phyloP scores from a whole-genome alignment of 2,329 filamentous ascomycete genomes.

The Sclerotinia minor region DNA sequence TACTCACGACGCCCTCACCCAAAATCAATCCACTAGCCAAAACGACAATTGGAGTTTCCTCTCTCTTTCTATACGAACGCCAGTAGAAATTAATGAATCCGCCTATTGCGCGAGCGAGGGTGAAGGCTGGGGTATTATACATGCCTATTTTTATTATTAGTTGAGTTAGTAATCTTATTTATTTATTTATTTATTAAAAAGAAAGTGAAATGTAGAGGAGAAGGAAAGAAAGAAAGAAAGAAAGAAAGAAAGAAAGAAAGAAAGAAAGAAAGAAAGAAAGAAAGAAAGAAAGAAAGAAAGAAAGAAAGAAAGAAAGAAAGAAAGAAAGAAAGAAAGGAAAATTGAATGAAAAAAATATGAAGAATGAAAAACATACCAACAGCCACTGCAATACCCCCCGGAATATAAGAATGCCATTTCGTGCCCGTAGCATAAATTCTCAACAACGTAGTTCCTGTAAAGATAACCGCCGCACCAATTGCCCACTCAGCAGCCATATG shows the following conservation, averaged over 20 bases:
- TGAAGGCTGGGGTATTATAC: constrained; percentile 97
- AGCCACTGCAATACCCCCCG: constrained; percentile 92
- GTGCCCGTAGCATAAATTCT: constrained; percentile 58
- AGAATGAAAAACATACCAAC: constrained; percentile 62
- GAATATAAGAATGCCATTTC: constrained; percentile 73
- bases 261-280: no score
- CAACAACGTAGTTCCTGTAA: constrained; percentile 67
- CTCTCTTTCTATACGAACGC: constrained; percentile 53
- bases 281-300: not conserved
- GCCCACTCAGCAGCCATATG: constrained; percentile 81
- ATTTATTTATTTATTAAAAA: not conserved
- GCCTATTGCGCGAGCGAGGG: constrained; percentile 80
- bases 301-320: no score
- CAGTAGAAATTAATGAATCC: constrained; percentile 79
- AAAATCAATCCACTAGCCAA: constrained; percentile 87
- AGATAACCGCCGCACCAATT: constrained; percentile 70
- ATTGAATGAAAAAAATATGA: constrained; percentile 46
- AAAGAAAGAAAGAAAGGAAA: constrained; percentile 12
- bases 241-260: constrained; percentile 17
- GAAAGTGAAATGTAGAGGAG: not conserved
- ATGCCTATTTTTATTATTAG: constrained; percentile 62
- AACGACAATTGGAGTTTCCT: constrained; percentile 81
- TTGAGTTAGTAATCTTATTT: constrained; percentile 19
- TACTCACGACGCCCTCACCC: constrained; percentile 88
- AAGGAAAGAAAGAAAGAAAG: no score